A percentile compares a stretch with the other conserved stretches of the same genome.
Evolutionary conservation across 2,329 filamentous ascomycete genomes (phyloP).

Genomic region (Penicillium sp.): DNA sequence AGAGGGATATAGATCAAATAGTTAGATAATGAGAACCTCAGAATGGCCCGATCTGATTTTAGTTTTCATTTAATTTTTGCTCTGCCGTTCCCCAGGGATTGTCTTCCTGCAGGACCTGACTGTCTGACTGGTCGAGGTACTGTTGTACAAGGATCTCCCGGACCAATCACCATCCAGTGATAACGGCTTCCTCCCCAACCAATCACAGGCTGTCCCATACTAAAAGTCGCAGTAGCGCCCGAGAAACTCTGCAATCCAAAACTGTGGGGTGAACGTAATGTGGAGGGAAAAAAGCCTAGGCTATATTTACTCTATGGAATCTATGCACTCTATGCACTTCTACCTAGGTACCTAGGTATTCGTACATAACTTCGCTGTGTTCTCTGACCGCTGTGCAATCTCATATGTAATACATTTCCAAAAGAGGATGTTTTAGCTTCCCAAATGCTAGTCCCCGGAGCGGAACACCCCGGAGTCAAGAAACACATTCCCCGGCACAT

Average conservation of each 20-base stretch:
- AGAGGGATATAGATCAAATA: neutral
- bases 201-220: conserved; percentile 20
- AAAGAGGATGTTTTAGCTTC: neutral
- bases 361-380: neutral
- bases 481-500: conserved; percentile 14
- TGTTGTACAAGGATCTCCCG: neutral
- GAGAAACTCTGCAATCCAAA: conserved; percentile 20
- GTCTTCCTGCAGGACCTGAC: neutral
- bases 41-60: neutral
- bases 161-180: conserved; percentile 28
- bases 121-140: neutral
- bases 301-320: neutral
- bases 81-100: neutral
- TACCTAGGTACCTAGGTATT: no score
- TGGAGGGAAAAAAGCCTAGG: conserved; percentile 5
- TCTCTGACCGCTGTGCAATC: conserved; percentile 1
- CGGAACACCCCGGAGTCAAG: conserved; percentile 16
- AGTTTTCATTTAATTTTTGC: neutral
- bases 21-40: conserved; percentile 10
- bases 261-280: conserved; percentile 7
- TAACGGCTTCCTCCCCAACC: conserved; percentile 22
- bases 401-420: neutral
- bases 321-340: neutral
- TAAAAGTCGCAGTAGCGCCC: conserved; percentile 25
- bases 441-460: neutral